Evolutionary conservation across 2,329 filamentous ascomycete species (phyloP).

Genomic region (Cryoendolithus antarcticus): DNA sequence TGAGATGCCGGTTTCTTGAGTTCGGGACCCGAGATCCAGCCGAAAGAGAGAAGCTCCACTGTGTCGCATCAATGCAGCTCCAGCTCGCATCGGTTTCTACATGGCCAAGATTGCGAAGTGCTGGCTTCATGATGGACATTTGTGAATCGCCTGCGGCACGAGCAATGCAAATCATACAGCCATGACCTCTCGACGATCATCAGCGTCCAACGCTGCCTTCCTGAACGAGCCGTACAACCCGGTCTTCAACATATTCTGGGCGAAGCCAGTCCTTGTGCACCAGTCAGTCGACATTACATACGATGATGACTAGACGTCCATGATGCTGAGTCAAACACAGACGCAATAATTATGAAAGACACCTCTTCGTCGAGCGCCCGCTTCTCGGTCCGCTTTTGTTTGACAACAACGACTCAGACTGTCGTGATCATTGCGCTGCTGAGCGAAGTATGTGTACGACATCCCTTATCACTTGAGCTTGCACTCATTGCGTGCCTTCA

Average conservation of each 20-base stretch:
- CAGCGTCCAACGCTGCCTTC: constrained; percentile 14
- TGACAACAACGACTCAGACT: constrained; percentile 62
- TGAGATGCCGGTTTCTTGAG: too few relatives aligned
- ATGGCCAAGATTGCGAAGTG: too few relatives aligned
- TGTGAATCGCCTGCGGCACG: too few relatives aligned
- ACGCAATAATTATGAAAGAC: constrained; percentile 29
- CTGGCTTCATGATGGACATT: too few relatives aligned
- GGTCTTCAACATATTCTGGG: constrained; percentile 35
- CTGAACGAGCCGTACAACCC: constrained; percentile 34
- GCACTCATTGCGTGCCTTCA: constrained; percentile 9
- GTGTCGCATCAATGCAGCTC: too few relatives aligned
- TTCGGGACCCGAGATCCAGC: too few relatives aligned
- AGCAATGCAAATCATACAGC: neutral
- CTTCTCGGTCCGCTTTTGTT: constrained; percentile 57
- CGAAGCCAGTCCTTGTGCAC: constrained; percentile 38
- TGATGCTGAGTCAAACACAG: constrained; percentile 8
- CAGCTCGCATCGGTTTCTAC: too few relatives aligned
- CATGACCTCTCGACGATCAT: constrained; percentile 2
- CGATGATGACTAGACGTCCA: too few relatives aligned
- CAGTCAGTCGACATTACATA: constrained; percentile 25
- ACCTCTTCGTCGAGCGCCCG: constrained; percentile 49
- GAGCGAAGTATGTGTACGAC: constrained; percentile 45
- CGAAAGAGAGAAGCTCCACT: too few relatives aligned
- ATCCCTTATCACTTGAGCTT: neutral
- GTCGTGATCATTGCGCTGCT: constrained; percentile 67